These are phyloP conservation scores for Lentinus brumalis DNA, from an alignment of 768 basidiomycete species.

Conservation along the genomic window DNA sequence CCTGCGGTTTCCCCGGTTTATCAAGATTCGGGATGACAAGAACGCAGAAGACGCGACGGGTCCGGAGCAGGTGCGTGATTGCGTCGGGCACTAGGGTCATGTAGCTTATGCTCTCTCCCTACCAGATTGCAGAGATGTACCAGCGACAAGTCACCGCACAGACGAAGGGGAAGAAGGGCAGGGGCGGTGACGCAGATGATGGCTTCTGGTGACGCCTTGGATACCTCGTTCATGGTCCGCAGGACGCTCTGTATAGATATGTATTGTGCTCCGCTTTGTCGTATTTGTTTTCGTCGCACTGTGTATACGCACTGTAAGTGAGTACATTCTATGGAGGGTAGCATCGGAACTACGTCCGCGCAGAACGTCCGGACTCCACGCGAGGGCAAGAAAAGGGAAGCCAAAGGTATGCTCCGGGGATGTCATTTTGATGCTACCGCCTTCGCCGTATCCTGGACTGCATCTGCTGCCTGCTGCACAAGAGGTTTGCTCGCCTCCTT, in stretches of 20 bases:
- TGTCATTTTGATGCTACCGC: slow-evolving; percentile 29
- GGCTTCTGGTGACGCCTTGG: slow-evolving; percentile 64
- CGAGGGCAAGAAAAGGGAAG: not conserved
- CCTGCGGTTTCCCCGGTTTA: slow-evolving; percentile 93
- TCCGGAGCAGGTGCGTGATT: slow-evolving; percentile 75
- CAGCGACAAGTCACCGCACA: slow-evolving; percentile 84
- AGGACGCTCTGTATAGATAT: not conserved
- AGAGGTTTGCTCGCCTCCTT: slow-evolving; percentile 36
- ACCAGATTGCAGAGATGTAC: slow-evolving; percentile 92
- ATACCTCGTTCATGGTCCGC: not conserved
- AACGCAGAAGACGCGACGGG: slow-evolving; percentile 88
- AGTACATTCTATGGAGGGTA: slow-evolving; percentile 7
- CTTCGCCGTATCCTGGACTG: slow-evolving; percentile 43
- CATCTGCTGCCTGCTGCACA: slow-evolving; percentile 49
- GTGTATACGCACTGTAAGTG: slow-evolving; percentile 8
- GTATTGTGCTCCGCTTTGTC: not conserved
- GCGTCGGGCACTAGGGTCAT: slow-evolving; percentile 4
- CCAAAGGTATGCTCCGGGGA: not conserved
- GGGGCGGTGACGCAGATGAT: slow-evolving; percentile 66
- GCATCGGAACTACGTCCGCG: not conserved
- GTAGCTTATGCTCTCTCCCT: slow-evolving; percentile 12
- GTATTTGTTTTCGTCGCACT: not conserved
- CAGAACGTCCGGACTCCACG: not conserved
- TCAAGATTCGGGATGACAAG: slow-evolving; percentile 93
- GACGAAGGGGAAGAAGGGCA: slow-evolving; percentile 69